Base-by-base conservation (phyloP, 2,329 filamentous ascomycete genomes). In the Phoma sp. region DNA sequence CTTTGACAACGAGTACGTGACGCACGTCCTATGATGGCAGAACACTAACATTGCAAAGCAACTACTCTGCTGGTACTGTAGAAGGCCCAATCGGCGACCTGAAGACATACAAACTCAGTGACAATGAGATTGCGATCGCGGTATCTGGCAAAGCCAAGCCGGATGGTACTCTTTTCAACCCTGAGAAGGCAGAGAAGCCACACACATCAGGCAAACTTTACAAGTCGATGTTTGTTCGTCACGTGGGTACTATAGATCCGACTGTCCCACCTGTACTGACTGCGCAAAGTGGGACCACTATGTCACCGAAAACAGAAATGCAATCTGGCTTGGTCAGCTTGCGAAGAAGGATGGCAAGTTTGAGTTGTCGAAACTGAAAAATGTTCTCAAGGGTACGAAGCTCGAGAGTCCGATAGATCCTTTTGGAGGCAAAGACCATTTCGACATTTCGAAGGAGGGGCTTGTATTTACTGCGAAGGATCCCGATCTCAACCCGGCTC, bases 381-480 rank as follows among this genome's bases (percentile, higher is more conserved):
- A 93, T 66, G 84, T 87, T 2, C 78, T 93, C 36, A 80, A 81
- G 10, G 83, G 80, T 13, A 86, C 72, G 38, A 71, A 73, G 14
- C 79, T 89, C 25, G 87, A 85, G 66, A 87, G 79, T 44, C 93
- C 89, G 0, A 85, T 92, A 14, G 86, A 83, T 43, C 88, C 90
- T 0, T 96, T 96, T 65, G 92, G 92, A 3, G 90, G 89, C 18
- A 78, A 85, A 0, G 84, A 86, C n/a, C 88, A 96, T 72, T 96
- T 93, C 66, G 91, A 96, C 66, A 83, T 93, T 54, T 82, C 86
- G 54, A 75, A 77, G 27, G 74, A 79, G 39, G 89, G 88, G 0
- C 80, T 93, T 47, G 84, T 87, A 6, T 93, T 93, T 66, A 84
- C 91, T 8, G 83, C 90, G 7, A 91, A 90, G 62, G 89, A 92